phyloP scores from a whole-genome alignment of 2,329 filamentous ascomycete genomes.

The Aspergillus brasiliensis region DNA sequence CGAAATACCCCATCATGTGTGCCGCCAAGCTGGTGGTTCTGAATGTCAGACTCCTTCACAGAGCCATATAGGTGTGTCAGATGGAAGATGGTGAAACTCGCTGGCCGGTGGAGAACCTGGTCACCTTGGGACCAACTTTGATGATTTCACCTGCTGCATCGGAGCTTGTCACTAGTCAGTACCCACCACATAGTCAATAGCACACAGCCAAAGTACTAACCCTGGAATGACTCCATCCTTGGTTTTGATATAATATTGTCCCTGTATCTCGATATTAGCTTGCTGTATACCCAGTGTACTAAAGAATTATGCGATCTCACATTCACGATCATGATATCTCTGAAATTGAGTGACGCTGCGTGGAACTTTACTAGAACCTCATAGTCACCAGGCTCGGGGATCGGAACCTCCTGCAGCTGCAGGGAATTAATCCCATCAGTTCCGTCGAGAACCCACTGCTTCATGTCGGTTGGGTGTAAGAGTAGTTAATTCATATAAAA shows the following conservation, averaged over 20 bases:
- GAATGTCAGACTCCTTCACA: background rate
- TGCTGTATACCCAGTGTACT: background rate
- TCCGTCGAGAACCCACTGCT: background rate
- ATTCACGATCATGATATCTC: background rate
- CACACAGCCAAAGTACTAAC: background rate
- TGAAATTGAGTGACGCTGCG: background rate
- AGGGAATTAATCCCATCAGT: background rate
- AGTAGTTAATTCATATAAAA: no score
- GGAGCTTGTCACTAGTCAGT: background rate
- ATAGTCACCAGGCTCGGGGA: background rate
- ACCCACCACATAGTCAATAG: background rate
- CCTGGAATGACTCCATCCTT: background rate
- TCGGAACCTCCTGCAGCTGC: background rate
- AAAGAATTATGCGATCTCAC: background rate
- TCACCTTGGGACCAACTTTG: background rate
- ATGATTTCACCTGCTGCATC: background rate
- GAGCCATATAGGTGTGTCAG: background rate
- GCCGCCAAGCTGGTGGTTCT: background rate
- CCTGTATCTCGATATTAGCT: background rate
- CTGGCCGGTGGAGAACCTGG: background rate
- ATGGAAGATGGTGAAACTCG: background rate
- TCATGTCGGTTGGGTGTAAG: background rate
- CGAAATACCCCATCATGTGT: background rate
- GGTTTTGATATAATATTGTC: background rate
- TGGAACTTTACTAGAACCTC: slow-evolving; percentile 1